Base-by-base conservation (phyloP, 1,139 yeast species). In the Meyerozyma smithsonii region DNA sequence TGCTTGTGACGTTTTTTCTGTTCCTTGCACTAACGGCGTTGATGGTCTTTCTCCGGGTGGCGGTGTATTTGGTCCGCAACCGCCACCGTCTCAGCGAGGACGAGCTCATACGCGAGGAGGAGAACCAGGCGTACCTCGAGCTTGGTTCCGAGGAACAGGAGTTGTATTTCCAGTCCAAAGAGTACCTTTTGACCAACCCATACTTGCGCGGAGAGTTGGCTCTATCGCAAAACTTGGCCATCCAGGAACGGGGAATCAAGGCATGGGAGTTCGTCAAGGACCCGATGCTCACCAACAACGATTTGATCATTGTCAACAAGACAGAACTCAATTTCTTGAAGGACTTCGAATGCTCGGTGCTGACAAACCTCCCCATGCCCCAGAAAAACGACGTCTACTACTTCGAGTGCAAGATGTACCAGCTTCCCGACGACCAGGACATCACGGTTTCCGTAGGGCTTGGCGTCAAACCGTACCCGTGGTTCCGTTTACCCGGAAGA, bases 231-330 rank as follows among this genome's bases (percentile, higher is more conserved):
- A 69, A 63, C 59, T 72, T 75, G 62, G 69, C 69, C 20, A 87
- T 92, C 26, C 95, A 88, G 54, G 98, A 94, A 53, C 89, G 87
- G 59, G 99, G 97, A 0, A 83, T 94, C 1, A 68, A 77, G 21
- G 98, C 98, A 0, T 92, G 95, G 94, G 95, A 88, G 54, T 92
- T 94, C 57, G 77, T 76, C 44, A 87, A 87, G 35, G 90, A 88
- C 54, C 56, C 68, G 12, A 79, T 75, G 64, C 64, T 79, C 43
- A 79, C 77, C 37, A 76, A 69, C 53, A 81, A 74, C 59, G 84
- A 75, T 51, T 61, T 84, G 16, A 54, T 77, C 44, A 84, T 90
- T 16, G 73, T 79, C 40, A 81, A 83, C 54, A 81, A 84, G 50
- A 79, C 84, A 2, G 97, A 92, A 58, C 65, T 92, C 39, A 80